phyloP scores from a whole-genome alignment of 2,329 filamentous ascomycete species.

The Trichoderma breve region DNA sequence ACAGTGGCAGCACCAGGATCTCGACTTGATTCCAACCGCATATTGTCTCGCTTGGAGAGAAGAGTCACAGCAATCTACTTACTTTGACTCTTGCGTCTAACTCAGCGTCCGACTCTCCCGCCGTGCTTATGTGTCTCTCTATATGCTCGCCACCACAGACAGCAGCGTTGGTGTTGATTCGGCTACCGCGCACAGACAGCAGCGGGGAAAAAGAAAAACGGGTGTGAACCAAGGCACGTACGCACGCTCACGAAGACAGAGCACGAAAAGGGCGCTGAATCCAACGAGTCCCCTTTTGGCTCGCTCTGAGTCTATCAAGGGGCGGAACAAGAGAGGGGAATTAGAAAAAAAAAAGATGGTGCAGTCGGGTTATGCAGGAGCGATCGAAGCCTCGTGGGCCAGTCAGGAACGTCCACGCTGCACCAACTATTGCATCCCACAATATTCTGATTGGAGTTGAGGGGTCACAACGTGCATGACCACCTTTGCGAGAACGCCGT shows the following conservation, averaged over 20 bases:
- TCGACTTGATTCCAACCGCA: conserved; percentile 35
- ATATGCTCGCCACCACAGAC: not conserved
- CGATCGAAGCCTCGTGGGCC: conserved; percentile 24
- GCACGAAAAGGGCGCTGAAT: conserved; percentile 3
- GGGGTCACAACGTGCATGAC: conserved; percentile 22
- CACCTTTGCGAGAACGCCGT: conserved; percentile 16
- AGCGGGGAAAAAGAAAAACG: not conserved
- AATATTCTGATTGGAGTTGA: conserved; percentile 24
- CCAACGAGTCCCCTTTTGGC: not conserved
- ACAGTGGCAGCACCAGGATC: conserved; percentile 31
- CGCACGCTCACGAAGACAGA: not conserved
- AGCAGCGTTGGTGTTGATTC: conserved; percentile 13
- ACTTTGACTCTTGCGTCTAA: not conserved
- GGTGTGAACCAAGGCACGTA: not conserved
- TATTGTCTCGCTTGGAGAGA: conserved; percentile 12
- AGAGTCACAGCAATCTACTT: not conserved
- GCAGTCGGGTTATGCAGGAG: conserved; percentile 22
- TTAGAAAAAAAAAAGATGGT: conserved; percentile 7
- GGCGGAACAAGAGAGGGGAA: not conserved
- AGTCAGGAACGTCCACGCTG: conserved; percentile 28
- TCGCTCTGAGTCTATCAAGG: not conserved
- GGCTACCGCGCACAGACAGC: conserved; percentile 3
- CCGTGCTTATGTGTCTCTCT: not conserved
- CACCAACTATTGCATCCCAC: conserved; percentile 24
- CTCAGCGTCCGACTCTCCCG: not conserved